These are phyloP conservation scores for Nicotiana paniculata DNA, from an alignment of 257 asterid species.

Conservation along the genomic window DNA sequence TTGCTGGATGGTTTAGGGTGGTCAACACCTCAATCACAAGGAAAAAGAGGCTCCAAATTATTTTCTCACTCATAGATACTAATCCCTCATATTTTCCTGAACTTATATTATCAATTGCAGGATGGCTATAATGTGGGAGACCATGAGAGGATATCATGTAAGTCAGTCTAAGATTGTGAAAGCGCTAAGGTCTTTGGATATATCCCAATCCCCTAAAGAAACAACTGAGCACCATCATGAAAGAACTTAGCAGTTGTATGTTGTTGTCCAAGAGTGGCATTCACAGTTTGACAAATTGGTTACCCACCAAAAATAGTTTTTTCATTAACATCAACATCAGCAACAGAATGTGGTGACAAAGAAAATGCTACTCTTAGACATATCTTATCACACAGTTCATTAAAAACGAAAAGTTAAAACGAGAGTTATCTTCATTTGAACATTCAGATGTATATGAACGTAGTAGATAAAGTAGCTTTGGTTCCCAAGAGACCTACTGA, in stretches of 20 bases:
- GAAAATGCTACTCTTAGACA: not conserved
- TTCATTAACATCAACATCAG: not conserved
- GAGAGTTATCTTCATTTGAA: too few relatives aligned
- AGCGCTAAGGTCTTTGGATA: slow-evolving; percentile 49
- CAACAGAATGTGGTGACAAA: not conserved
- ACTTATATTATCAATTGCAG: slow-evolving; percentile 25
- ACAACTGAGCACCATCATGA: slow-evolving; percentile 85
- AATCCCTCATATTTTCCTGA: not conserved
- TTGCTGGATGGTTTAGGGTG: too few relatives aligned
- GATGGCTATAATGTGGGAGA: slow-evolving; percentile 95
- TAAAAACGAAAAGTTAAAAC: too few relatives aligned
- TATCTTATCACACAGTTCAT: not conserved
- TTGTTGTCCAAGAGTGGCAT: slow-evolving; percentile 77
- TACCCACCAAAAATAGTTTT: slow-evolving; percentile 57
- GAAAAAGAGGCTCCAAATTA: too few relatives aligned
- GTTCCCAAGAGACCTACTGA: too few relatives aligned
- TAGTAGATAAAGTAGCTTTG: too few relatives aligned
- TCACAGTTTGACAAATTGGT: slow-evolving; percentile 61
- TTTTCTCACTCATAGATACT: not conserved
- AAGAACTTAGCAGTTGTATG: slow-evolving; percentile 68
- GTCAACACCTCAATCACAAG: too few relatives aligned
- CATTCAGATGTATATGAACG: too few relatives aligned
- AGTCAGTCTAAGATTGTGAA: slow-evolving; percentile 53
- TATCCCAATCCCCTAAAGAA: slow-evolving; percentile 69
- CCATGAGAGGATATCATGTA: slow-evolving; percentile 61